Conservation (phyloP, 257 asterid genomes). For the Haberlea rhodopensis region DNA sequence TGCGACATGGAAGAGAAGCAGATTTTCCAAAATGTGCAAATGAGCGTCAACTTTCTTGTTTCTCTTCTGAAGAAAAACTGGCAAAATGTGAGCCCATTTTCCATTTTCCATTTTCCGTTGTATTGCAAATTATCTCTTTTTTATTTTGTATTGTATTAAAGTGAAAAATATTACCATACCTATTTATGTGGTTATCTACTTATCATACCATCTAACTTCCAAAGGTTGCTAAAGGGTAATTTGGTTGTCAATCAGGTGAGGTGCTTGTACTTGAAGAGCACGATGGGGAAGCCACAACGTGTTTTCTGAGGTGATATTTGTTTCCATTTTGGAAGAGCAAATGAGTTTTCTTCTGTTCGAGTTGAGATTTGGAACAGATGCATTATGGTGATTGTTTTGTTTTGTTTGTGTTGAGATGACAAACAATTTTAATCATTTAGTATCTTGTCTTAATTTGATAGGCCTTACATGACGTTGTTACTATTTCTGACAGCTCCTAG, state of each 20-base stretch:
- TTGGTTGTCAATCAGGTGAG: slow-evolving; percentile 36
- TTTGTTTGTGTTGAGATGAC: slow-evolving; percentile 20
- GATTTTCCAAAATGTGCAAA: slow-evolving; percentile 49
- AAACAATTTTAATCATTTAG: not conserved
- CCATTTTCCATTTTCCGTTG: not conserved
- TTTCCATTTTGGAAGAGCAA: not conserved
- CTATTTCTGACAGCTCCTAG: too few species aligned
- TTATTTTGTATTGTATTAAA: not conserved
- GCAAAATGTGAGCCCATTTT: slow-evolving; percentile 43
- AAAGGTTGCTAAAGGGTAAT: not conserved
- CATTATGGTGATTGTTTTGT: not conserved
- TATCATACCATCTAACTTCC: not conserved
- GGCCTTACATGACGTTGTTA: too few species aligned
- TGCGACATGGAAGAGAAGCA: slow-evolving; percentile 52
- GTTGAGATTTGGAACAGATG: not conserved
- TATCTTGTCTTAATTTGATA: not conserved
- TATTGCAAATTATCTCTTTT: not conserved
- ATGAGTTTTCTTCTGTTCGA: slow-evolving; percentile 12
- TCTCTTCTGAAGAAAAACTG: slow-evolving; percentile 54
- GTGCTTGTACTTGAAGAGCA: slow-evolving; percentile 54
- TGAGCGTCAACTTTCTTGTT: slow-evolving; percentile 50
- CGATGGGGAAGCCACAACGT: slow-evolving; percentile 56
- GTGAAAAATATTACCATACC: too few species aligned
- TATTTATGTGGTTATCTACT: not conserved
- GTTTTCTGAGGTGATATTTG: slow-evolving; percentile 30